Evolutionary conservation across 2,329 filamentous ascomycete species (phyloP).

Genomic region (Dryadomyces sulphureus): DNA sequence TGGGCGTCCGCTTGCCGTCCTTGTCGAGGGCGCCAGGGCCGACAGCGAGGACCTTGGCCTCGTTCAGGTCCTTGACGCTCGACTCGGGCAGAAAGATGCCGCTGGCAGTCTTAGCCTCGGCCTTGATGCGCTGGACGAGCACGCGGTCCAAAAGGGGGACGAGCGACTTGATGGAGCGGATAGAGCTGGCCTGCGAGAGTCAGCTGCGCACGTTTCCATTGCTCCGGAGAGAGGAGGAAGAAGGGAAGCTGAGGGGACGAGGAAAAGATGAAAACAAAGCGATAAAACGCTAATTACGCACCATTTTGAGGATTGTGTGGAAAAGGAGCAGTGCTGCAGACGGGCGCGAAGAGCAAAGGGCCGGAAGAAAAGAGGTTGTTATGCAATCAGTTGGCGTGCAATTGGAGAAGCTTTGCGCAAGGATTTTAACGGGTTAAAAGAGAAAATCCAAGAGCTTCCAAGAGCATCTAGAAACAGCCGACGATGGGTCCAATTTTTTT

Average conservation of each 20-base stretch:
- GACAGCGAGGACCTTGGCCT: slow-evolving; percentile 90
- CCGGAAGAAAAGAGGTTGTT: background rate
- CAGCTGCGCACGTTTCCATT: background rate
- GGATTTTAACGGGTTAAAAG: slow-evolving; percentile 9
- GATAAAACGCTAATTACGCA: slow-evolving; percentile 6
- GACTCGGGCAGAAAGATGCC: slow-evolving; percentile 98
- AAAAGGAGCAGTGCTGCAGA: background rate
- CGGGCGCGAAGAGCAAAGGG: background rate
- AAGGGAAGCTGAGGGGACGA: background rate
- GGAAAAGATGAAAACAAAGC: background rate
- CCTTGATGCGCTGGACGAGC: slow-evolving; percentile 94
- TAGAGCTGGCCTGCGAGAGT: slow-evolving; percentile 41
- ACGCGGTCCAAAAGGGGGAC: slow-evolving; percentile 95
- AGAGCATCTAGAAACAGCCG: slow-evolving; percentile 18
- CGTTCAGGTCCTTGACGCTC: slow-evolving; percentile 94
- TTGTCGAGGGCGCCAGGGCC: slow-evolving; percentile 79
- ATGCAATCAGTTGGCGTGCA: background rate
- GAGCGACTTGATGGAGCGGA: slow-evolving; percentile 92
- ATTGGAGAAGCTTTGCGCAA: slow-evolving; percentile 6
- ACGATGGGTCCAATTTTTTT: slow-evolving; percentile 13
- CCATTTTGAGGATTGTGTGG: slow-evolving; percentile 13
- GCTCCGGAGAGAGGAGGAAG: background rate
- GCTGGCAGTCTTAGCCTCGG: slow-evolving; percentile 87
- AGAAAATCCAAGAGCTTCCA: slow-evolving; percentile 17
- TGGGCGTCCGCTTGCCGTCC: slow-evolving; percentile 74